Evolutionary conservation across 805 yeast genomes (phyloP).

Genomic region (Metschnikowia lunata): DNA sequence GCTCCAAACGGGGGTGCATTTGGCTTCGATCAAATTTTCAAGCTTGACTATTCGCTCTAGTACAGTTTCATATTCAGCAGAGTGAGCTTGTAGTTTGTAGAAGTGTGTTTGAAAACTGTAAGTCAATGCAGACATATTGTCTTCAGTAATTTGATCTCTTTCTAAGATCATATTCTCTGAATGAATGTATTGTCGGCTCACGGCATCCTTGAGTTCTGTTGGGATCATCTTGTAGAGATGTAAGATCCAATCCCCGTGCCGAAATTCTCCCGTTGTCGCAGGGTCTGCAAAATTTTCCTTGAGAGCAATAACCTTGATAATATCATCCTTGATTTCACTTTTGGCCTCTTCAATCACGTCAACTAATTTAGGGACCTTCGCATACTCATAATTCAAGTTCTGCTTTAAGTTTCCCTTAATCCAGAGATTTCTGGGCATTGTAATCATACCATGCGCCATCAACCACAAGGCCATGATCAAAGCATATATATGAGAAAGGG

Average conservation of each 20-base stretch:
- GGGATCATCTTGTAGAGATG: slow-evolving; percentile 47
- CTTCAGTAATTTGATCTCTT: slow-evolving; percentile 33
- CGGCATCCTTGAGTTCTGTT: slow-evolving; percentile 27
- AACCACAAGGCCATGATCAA: slow-evolving; percentile 73
- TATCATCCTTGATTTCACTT: slow-evolving; percentile 58
- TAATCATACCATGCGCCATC: slow-evolving; percentile 76
- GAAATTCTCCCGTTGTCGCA: slow-evolving; percentile 26
- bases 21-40: slow-evolving; percentile 14
- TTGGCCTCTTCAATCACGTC: slow-evolving; percentile 63
- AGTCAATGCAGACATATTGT: slow-evolving; percentile 49
- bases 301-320: slow-evolving; percentile 53
- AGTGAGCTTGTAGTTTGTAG: slow-evolving; percentile 49
- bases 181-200: slow-evolving; percentile 28
- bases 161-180: slow-evolving; percentile 20
- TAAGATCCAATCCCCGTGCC: slow-evolving; percentile 62
- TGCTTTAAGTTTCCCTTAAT: slow-evolving; percentile 28
- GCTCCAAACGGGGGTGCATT: slow-evolving; percentile 15
- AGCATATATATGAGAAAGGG: slow-evolving; percentile 73
- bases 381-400: slow-evolving; percentile 39
- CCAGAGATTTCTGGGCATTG: slow-evolving; percentile 54
- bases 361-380: slow-evolving; percentile 51
- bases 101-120: slow-evolving; percentile 48
- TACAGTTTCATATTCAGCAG: slow-evolving; percentile 52
- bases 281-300: slow-evolving; percentile 38
- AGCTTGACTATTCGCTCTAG: slow-evolving; percentile 37